These are phyloP conservation scores for Aphanomyces euteiches DNA, from an alignment of 352 stramenopile species.

Conservation along the genomic window DNA sequence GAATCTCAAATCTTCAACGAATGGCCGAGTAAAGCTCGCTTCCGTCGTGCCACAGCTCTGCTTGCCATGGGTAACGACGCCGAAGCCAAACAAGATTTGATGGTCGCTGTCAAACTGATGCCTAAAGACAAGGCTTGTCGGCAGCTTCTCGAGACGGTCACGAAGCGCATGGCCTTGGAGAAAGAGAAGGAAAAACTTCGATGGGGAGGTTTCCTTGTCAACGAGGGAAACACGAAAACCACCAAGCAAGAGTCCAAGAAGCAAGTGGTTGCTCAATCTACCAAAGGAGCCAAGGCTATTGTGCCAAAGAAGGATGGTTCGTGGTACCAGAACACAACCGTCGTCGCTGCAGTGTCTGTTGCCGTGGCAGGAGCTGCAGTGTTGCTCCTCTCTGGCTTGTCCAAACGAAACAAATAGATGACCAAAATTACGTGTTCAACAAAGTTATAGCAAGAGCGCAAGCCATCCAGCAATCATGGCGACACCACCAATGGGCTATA, in stretches of 20 bases:
- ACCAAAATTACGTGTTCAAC: not conserved
- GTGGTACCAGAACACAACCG: slow-evolving; percentile 11
- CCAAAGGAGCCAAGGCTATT: not conserved
- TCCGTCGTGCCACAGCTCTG: slow-evolving; percentile 72
- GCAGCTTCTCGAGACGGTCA: slow-evolving; percentile 64
- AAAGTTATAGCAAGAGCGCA: slow-evolving; percentile 5
- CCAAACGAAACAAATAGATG: slow-evolving; percentile 17
- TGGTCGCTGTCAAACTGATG: slow-evolving; percentile 73
- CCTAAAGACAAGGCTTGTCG: slow-evolving; percentile 80
- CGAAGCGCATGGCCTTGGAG: slow-evolving; percentile 65
- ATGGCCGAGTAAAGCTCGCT: slow-evolving; percentile 81
- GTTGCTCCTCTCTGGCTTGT: not conserved
- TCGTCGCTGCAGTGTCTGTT: not conserved
- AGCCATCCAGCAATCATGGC: slow-evolving; percentile 13
- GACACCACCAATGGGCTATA: slow-evolving; percentile 4
- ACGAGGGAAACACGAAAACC: not conserved
- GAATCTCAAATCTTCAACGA: slow-evolving; percentile 81
- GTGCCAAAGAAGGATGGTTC: not conserved
- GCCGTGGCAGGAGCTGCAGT: slow-evolving; percentile 6
- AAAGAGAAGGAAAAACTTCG: slow-evolving; percentile 73
- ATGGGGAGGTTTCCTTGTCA: slow-evolving; percentile 69
- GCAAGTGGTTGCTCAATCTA: not conserved
- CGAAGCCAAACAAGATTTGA: slow-evolving; percentile 73
- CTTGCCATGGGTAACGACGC: slow-evolving; percentile 68
- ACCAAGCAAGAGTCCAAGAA: not conserved